Evolutionary conservation across 2,329 filamentous ascomycete species (phyloP).

Genomic region (Neopestalotiopsis sp.): DNA sequence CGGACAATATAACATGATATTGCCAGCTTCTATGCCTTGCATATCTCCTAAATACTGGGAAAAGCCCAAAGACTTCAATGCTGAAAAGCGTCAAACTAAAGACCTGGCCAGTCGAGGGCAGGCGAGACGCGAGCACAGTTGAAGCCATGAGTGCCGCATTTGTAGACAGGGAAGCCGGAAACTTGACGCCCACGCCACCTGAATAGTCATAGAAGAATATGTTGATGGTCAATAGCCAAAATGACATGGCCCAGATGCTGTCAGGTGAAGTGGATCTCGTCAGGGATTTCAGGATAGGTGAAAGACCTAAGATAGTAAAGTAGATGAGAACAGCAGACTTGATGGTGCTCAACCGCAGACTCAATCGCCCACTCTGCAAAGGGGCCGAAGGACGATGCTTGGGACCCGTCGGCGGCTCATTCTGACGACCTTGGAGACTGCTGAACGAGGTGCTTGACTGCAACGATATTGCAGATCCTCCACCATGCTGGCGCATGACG

Average conservation of each 20-base stretch:
- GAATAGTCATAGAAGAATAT: conserved; percentile 99
- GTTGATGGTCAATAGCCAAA: conserved; percentile 91
- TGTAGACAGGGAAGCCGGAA: conserved; percentile 81
- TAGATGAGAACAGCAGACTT: conserved; percentile 95
- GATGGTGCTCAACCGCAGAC: conserved; percentile 73
- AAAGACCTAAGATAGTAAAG: conserved; percentile 87
- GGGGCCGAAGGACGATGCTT: conserved; percentile 40
- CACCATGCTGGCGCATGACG: conserved; percentile 51
- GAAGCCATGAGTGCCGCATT: conserved; percentile 97
- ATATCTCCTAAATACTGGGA: conserved; percentile 95
- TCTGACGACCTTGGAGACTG: conserved; percentile 35
- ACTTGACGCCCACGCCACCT: conserved; percentile 67
- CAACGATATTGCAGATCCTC: conserved; percentile 61
- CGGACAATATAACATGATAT: conserved; percentile 79
- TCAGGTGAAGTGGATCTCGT: conserved; percentile 91
- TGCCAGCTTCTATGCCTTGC: conserved; percentile 81
- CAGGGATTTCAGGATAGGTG: conserved; percentile 95
- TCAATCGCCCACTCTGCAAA: conserved; percentile 46
- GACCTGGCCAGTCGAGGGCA: conserved; percentile 90
- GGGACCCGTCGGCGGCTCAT: conserved; percentile 39
- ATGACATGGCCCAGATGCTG: conserved; percentile 96
- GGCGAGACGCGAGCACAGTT: conserved; percentile 87
- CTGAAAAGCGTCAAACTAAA: conserved; percentile 95
- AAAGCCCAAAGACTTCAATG: conserved; percentile 96
- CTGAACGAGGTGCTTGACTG: conserved; percentile 48